Evolutionary conservation across 768 basidiomycete species (phyloP), one percentile per base, ranked within the genome.

Genomic region (Russula compacta): DNA sequence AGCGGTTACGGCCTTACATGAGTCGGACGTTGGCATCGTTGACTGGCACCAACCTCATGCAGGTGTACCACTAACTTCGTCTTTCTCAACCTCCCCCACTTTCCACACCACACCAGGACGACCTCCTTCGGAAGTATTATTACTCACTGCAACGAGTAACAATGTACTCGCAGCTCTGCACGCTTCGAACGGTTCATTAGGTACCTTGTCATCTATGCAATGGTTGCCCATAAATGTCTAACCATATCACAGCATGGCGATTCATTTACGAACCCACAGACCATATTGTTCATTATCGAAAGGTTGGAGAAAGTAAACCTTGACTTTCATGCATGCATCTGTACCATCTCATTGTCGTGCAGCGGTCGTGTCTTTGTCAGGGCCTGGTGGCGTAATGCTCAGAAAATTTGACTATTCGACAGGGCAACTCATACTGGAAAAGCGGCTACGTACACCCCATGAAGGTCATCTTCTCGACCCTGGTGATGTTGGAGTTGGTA

Each of bases 1-100:
- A 29, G 52, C 70, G 42, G 71, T 65, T 39, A 64, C 74, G 60
- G 85, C 85, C 32, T 72, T 88, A 38, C 85, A 89, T 61, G 80
- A 87, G 68, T 81, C 85, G 24, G 88, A 92, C 59, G 87, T 83
- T 57, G 89, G 90, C 47, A 74, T 87, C 47, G 79, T 94, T 48
- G 93, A 95, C 76, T 98, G 94, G 94, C 81, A 97, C 72, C 88
- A 83, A 66, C 72, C 78, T 14, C 79, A 87, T 33, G 75, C 92
- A 58, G 94, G 94, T 15, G 79, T 87, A 4, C 89, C 92, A 0
- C 76, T 85, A 4, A 71, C 78, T 38, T 73, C 77, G 9, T 77
- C 82, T 2, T 69, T 67, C 0, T 68, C 77, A 17, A 81, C 80
- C 1, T 76, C 85, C 6, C 92, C 92, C 0, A 71, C 77, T 9